Evolutionary conservation across 495 filamentous ascomycete genomes (phyloP).

Genomic region (Lindgomyces ingoldianus): DNA sequence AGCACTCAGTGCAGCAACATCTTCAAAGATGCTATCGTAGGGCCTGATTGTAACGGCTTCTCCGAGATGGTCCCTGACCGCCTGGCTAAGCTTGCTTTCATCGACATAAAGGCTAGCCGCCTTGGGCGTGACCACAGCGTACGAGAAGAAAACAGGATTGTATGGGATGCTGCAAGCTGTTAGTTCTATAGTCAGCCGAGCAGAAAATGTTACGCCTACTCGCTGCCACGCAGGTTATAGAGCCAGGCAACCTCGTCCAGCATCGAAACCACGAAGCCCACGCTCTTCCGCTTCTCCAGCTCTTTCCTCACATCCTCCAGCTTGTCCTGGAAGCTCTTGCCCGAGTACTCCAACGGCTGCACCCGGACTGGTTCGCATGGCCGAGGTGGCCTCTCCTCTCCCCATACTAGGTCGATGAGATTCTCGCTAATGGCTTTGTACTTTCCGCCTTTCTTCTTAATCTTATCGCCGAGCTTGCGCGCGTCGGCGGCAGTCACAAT

Average conservation of each 20-base stretch:
- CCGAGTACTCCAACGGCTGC: constrained; percentile 70
- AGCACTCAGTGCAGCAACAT: constrained; percentile 63
- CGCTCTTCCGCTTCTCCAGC: constrained; percentile 84
- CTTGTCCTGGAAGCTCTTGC: constrained; percentile 82
- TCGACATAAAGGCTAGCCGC: constrained; percentile 85
- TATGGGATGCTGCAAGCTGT: constrained; percentile 74
- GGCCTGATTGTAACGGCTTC: constrained; percentile 75
- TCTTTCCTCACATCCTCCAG: constrained; percentile 86
- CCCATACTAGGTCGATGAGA: constrained; percentile 88
- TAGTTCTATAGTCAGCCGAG: constrained; percentile 2
- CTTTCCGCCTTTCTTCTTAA: constrained; percentile 83
- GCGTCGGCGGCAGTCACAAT: constrained; percentile 74
- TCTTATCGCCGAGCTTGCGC: constrained; percentile 80
- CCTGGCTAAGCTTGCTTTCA: constrained; percentile 69
- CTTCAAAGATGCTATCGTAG: constrained; percentile 80
- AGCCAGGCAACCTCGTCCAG: constrained; percentile 98
- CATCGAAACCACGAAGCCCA: constrained; percentile 88
- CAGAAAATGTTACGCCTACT: constrained; percentile 53
- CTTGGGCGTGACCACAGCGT: constrained; percentile 82
- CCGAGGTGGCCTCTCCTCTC: constrained; percentile 65
- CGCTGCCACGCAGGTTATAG: constrained; percentile 92
- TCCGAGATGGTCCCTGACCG: constrained; percentile 69
- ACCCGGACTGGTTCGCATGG: constrained; percentile 76
- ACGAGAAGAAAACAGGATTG: constrained; percentile 99
- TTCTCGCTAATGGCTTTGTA: constrained; percentile 75